phyloP scores from a whole-genome alignment of 306 rosid genomes.

The Cotoneaster glaucophyllus region DNA sequence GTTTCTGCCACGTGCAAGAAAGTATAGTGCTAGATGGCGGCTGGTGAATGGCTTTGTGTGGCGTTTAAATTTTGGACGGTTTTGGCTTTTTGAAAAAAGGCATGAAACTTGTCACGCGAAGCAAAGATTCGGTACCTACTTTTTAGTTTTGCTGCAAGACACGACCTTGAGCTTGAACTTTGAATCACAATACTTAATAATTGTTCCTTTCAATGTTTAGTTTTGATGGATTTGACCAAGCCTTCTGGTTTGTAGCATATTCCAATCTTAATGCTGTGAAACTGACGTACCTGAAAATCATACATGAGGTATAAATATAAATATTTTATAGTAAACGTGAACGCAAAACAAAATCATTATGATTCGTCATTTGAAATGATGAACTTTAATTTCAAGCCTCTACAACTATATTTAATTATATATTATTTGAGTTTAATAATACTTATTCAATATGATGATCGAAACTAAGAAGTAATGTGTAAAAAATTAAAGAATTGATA shows the following conservation, averaged over 20 bases:
- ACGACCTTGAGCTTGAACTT: not conserved
- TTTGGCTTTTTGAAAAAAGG: not conserved
- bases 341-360: too few species aligned
- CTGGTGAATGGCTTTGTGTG: not conserved
- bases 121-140: conserved; percentile 18
- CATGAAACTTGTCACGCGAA: conserved; percentile 4
- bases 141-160: not conserved
- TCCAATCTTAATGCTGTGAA: not conserved
- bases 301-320: too few species aligned
- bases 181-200: not conserved
- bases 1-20: conserved; percentile 23
- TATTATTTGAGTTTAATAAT: too few species aligned
- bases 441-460: too few species aligned
- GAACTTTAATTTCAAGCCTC: too few species aligned
- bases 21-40: not conserved
- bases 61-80: conserved; percentile 7
- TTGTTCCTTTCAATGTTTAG: not conserved
- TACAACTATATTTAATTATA: too few species aligned
- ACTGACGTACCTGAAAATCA: too few species aligned
- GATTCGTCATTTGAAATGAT: too few species aligned
- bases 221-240: not conserved
- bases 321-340: too few species aligned
- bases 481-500: not conserved
- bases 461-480: too few species aligned
- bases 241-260: not conserved